These are phyloP conservation scores for Aschersonia sp. DNA, from an alignment of 2,329 filamentous ascomycete species.

Conservation along the genomic window DNA sequence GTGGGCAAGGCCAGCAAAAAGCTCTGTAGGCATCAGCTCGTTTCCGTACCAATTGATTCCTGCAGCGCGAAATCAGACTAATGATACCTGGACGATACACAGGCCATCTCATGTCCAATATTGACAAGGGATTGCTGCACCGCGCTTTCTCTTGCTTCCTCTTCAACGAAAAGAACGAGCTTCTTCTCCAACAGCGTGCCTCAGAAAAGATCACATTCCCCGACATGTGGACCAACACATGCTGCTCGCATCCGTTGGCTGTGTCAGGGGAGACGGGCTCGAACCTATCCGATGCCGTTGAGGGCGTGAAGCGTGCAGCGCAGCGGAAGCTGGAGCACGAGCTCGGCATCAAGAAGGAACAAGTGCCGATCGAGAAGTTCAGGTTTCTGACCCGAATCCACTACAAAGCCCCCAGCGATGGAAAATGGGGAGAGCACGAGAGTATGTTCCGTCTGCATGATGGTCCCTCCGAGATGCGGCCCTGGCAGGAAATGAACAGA, in stretches of 20 bases:
- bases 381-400: conserved; percentile 92
- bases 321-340: conserved; percentile 91
- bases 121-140: conserved; percentile 88
- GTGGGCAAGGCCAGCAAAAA: conserved; percentile 98
- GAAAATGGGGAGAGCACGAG: conserved; percentile 98
- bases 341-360: conserved; percentile 74
- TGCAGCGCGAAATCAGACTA: conserved; percentile 16
- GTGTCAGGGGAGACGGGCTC: conserved; percentile 84
- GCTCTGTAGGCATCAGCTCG: conserved; percentile 45
- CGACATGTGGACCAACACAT: conserved; percentile 99
- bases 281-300: conserved; percentile 63
- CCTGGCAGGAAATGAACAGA: neutral
- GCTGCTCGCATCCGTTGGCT: conserved; percentile 91
- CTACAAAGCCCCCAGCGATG: conserved; percentile 93
- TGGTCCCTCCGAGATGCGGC: conserved; percentile 1
- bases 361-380: conserved; percentile 86
- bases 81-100: neutral
- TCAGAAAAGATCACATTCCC: conserved; percentile 98
- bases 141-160: conserved; percentile 97
- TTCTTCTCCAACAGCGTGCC: conserved; percentile 90
- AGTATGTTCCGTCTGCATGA: conserved; percentile 40
- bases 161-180: conserved; percentile 83
- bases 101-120: conserved; percentile 99
- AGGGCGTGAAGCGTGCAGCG: conserved; percentile 81
- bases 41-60: neutral